Evolutionary conservation across 2,329 filamentous ascomycete species (phyloP).

Genomic region (Colletotrichum chlorophyti): DNA sequence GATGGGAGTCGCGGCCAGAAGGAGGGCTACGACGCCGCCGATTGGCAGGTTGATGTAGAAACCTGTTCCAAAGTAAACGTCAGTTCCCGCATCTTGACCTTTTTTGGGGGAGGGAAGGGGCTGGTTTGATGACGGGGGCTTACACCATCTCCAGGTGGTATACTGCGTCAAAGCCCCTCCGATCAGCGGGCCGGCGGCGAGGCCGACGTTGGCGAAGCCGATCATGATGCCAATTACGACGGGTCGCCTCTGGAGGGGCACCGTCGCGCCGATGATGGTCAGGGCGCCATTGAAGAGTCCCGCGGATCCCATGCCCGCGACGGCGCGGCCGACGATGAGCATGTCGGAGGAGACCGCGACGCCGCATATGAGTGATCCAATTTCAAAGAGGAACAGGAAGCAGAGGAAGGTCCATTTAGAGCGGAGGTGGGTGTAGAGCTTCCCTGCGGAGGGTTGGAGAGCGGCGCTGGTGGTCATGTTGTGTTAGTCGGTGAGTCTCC

Average conservation of each 20-base stretch:
- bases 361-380: conserved; percentile 56
- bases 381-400: conserved; percentile 40
- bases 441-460: conserved; percentile 59
- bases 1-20: conserved; percentile 40
- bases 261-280: conserved; percentile 40
- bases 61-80: conserved; percentile 30
- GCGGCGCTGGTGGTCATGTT: conserved; percentile 53
- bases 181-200: conserved; percentile 54
- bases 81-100: no score
- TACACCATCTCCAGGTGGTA: conserved; percentile 51
- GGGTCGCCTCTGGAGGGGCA: conserved; percentile 37
- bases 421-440: conserved; percentile 52
- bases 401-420: conserved; percentile 36
- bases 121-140: conserved; percentile 26
- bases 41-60: conserved; percentile 57
- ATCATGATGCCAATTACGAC: conserved; percentile 16
- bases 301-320: conserved; percentile 54
- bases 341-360: conserved; percentile 49
- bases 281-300: conserved; percentile 47
- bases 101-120: no score
- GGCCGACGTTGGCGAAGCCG: conserved; percentile 46
- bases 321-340: conserved; percentile 57
- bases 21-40: conserved; percentile 42
- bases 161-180: conserved; percentile 48
- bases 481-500: no score